Evolutionary conservation across 2,329 filamentous ascomycete species (phyloP).

Genomic region (Aspergillus carbonarius): DNA sequence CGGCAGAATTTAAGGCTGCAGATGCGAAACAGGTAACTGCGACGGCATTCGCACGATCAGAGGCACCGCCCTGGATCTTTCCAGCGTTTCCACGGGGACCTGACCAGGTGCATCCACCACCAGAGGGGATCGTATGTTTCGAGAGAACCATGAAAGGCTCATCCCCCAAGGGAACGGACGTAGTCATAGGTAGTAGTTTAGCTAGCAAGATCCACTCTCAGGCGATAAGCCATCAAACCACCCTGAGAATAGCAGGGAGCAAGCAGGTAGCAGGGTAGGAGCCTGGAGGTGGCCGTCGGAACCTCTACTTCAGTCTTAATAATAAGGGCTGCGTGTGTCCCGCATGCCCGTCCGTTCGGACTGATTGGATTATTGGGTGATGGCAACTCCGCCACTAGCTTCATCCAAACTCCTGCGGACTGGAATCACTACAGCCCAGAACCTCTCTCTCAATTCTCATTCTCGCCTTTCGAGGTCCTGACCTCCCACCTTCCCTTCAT

Average conservation of each 20-base stretch:
- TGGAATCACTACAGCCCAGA: slow-evolving; percentile 9
- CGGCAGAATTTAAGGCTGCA: background rate
- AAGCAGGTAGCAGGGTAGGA: too few relatives aligned
- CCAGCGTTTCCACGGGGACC: background rate
- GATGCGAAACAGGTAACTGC: background rate
- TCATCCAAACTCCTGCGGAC: slow-evolving; percentile 23
- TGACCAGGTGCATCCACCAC: too few relatives aligned
- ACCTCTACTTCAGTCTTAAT: slow-evolving; percentile 7
- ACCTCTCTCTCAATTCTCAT: slow-evolving; percentile 6
- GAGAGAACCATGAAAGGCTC: too few relatives aligned
- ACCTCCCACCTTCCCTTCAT: slow-evolving; percentile 18
- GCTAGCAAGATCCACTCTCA: too few relatives aligned
- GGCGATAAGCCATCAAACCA: too few relatives aligned
- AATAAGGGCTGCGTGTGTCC: slow-evolving; percentile 19
- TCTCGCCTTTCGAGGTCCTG: slow-evolving; percentile 23
- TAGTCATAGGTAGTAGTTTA: too few relatives aligned
- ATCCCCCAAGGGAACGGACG: too few relatives aligned
- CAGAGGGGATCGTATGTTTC: too few relatives aligned
- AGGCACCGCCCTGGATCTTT: background rate
- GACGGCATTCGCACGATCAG: background rate
- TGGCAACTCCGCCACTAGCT: slow-evolving; percentile 26
- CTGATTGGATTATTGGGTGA: slow-evolving; percentile 24
- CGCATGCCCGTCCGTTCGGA: slow-evolving; percentile 18
- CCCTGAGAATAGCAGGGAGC: too few relatives aligned
- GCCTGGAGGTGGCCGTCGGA: background rate